Conservation (phyloP, 306 rosid species). For the Albizia julibrissin region DNA sequence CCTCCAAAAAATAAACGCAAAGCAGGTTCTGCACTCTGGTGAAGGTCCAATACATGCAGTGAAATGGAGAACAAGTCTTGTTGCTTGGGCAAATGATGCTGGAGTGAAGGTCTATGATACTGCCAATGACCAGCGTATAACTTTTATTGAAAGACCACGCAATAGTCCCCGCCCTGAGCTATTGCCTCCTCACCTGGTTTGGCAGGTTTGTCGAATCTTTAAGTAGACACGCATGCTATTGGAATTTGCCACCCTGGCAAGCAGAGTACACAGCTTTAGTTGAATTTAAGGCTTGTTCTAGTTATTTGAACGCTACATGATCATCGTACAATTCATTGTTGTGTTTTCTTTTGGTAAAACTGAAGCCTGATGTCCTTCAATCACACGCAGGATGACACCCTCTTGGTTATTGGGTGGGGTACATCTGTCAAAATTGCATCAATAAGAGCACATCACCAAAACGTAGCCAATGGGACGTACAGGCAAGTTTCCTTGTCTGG, state of each 20-base stretch:
- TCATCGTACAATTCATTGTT: not conserved
- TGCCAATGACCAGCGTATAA: slow-evolving; percentile 78
- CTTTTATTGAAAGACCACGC: slow-evolving; percentile 84
- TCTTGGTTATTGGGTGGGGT: slow-evolving; percentile 92
- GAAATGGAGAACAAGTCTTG: slow-evolving; percentile 79
- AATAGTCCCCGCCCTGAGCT: slow-evolving; percentile 84
- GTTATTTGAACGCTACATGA: not conserved
- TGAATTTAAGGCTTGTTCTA: slow-evolving; percentile 21
- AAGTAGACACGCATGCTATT: slow-evolving; percentile 17
- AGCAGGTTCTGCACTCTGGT: slow-evolving; percentile 84
- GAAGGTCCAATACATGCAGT: slow-evolving; percentile 89
- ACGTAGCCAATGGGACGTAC: slow-evolving; percentile 64
- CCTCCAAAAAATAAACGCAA: slow-evolving; percentile 26
- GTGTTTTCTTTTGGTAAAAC: slow-evolving; percentile 7
- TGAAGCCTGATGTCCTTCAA: slow-evolving; percentile 32
- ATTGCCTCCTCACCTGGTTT: slow-evolving; percentile 81
- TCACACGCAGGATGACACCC: slow-evolving; percentile 63
- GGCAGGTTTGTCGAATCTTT: slow-evolving; percentile 66
- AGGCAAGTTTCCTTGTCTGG: slow-evolving; percentile 58
- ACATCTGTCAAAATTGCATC: slow-evolving; percentile 81
- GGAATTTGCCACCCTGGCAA: slow-evolving; percentile 21
- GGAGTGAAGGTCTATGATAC: slow-evolving; percentile 87
- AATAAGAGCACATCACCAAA: slow-evolving; percentile 57
- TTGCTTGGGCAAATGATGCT: slow-evolving; percentile 93
- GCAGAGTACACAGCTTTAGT: slow-evolving; percentile 9